phyloP scores from a whole-genome alignment of 2,329 filamentous ascomycete species.

The Verticillium albo-atrum region DNA sequence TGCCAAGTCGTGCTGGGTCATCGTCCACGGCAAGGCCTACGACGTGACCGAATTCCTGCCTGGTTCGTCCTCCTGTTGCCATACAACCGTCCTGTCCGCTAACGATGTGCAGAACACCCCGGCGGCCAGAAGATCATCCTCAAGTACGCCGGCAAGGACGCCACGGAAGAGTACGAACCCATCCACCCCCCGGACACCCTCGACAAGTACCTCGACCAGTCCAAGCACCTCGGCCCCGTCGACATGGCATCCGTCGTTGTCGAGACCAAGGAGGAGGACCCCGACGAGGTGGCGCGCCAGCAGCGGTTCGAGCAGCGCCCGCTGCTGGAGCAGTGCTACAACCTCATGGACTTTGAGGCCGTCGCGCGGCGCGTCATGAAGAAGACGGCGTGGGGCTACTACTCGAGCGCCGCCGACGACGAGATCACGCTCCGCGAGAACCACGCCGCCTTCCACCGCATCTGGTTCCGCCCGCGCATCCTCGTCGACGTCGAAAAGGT shows the following conservation, averaged over 20 bases:
- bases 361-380: conserved; percentile 91
- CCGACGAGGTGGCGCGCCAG: conserved; percentile 59
- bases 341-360: conserved; percentile 91
- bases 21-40: conserved; percentile 82
- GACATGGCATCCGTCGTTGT: conserved; percentile 76
- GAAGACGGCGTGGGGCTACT: conserved; percentile 96
- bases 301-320: conserved; percentile 74
- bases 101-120: conserved; percentile 65
- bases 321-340: conserved; percentile 81
- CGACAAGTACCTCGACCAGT: conserved; percentile 74
- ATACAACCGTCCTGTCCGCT: conserved; percentile 4
- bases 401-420: conserved; percentile 74
- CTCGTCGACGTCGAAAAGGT: conserved; percentile 86
- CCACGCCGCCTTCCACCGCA: conserved; percentile 92
- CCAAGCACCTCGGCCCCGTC: conserved; percentile 84
- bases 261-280: conserved; percentile 63
- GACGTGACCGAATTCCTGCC: conserved; percentile 89
- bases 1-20: conserved; percentile 85
- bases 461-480: conserved; percentile 89
- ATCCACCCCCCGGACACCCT: conserved; percentile 87
- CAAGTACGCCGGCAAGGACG: conserved; percentile 94
- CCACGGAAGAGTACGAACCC: conserved; percentile 85
- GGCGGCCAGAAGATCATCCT: conserved; percentile 90
- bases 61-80: conserved; percentile 36
- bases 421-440: conserved; percentile 82